Conservation (phyloP, 1,284 basidiomycete genomes). For the Malassezia arunalokei region DNA sequence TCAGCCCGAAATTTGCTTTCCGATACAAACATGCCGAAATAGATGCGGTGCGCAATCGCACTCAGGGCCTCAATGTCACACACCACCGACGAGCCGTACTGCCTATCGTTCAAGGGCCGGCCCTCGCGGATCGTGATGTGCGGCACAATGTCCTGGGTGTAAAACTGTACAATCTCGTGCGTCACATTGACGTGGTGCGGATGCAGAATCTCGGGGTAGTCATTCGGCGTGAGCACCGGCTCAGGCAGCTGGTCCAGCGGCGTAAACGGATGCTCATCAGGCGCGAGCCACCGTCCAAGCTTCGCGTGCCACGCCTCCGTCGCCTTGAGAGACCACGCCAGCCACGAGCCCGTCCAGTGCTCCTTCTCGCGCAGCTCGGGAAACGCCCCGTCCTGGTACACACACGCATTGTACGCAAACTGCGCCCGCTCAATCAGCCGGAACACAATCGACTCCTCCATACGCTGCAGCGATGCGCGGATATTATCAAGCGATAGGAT, state of each 20-base stretch:
- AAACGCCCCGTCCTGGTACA: constrained; percentile 72
- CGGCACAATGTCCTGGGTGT: constrained; percentile 66
- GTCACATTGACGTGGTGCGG: constrained; percentile 81
- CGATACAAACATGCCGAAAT: constrained; percentile 98
- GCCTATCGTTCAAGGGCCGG: constrained; percentile 71
- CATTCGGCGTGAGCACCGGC: constrained; percentile 66
- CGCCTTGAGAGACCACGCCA: constrained; percentile 94
- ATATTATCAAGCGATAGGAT: constrained; percentile 73
- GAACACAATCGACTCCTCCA: constrained; percentile 99
- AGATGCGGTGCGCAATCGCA: constrained; percentile 84
- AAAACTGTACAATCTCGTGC: constrained; percentile 74
- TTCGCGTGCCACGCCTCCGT: constrained; percentile 74
- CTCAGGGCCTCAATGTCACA: constrained; percentile 89
- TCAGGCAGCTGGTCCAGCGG: constrained; percentile 58
- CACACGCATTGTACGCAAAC: constrained; percentile 82
- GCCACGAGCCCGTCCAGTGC: constrained; percentile 72
- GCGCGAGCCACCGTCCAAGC: constrained; percentile 46
- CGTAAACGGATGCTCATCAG: constrained; percentile 95
- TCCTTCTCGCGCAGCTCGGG: constrained; percentile 55
- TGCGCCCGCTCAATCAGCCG: constrained; percentile 78
- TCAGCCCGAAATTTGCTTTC: constrained; percentile 83
- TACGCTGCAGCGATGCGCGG: constrained; percentile 67
- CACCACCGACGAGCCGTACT: constrained; percentile 87
- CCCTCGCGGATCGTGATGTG: constrained; percentile 55
- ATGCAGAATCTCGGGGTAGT: constrained; percentile 65